Conservation (phyloP, 768 basidiomycete genomes). For the Russula ochroleuca region DNA sequence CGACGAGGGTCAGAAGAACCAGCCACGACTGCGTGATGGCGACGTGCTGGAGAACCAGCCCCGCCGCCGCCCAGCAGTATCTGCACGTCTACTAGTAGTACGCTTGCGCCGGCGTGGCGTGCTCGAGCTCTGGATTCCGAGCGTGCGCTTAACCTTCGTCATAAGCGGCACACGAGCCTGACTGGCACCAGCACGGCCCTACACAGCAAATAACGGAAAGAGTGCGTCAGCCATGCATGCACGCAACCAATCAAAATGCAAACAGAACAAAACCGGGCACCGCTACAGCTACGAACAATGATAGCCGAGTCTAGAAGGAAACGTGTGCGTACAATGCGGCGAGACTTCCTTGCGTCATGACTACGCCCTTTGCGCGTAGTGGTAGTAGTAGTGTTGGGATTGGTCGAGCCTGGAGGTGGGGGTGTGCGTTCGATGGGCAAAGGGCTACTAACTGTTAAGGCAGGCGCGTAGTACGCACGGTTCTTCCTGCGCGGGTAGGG, state of each 20-base stretch:
- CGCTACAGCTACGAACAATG: neutral
- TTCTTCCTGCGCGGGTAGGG: slow-evolving; percentile 36
- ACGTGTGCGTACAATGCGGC: slow-evolving; percentile 40
- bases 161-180: slow-evolving; percentile 46
- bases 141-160: slow-evolving; percentile 48
- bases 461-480: slow-evolving; percentile 18
- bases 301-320: neutral
- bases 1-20: neutral
- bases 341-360: slow-evolving; percentile 45
- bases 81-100: too few species aligned
- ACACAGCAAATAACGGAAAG: neutral
- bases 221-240: neutral
- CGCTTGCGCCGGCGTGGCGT: slow-evolving; percentile 34
- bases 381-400: slow-evolving; percentile 40
- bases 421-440: neutral
- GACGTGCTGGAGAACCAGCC: too few species aligned
- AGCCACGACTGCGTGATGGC: neutral
- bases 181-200: slow-evolving; percentile 40
- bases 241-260: neutral
- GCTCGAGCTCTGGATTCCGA: slow-evolving; percentile 46
- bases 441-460: neutral
- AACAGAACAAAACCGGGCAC: neutral
- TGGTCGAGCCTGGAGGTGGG: slow-evolving; percentile 39
- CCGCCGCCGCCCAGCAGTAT: too few species aligned
- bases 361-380: slow-evolving; percentile 39